Evolutionary conservation across 768 basidiomycete species (phyloP).

Genomic region (Daedalea quercina): DNA sequence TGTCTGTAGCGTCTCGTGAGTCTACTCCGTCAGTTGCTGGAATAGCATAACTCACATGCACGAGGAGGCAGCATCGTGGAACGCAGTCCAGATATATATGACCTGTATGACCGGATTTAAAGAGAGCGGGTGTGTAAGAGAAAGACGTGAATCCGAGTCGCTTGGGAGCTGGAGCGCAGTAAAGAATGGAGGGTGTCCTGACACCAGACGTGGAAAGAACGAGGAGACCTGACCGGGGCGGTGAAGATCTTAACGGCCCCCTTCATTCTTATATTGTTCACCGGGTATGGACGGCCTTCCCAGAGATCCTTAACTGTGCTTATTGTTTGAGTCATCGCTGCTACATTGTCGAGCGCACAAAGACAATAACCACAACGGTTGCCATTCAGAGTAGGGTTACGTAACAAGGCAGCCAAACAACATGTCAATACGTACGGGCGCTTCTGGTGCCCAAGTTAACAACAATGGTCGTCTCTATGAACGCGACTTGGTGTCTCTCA

Average conservation of each 20-base stretch:
- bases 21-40: neutral
- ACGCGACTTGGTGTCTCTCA: too few relatives aligned
- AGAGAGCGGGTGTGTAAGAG: neutral
- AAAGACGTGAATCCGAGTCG: too few relatives aligned
- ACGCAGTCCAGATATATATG: neutral
- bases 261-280: neutral
- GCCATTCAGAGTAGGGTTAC: slow-evolving; percentile 6
- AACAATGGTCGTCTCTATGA: neutral
- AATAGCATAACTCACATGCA: slow-evolving; percentile 34
- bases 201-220: slow-evolving; percentile 17
- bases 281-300: neutral
- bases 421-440: neutral
- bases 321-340: neutral
- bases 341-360: neutral
- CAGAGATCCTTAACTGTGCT: neutral
- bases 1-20: slow-evolving; percentile 26
- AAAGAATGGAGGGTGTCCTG: slow-evolving; percentile 16
- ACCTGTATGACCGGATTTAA: neutral
- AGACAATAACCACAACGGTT: slow-evolving; percentile 9
- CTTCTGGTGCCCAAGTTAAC: neutral
- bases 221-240: slow-evolving; percentile 11
- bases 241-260: neutral
- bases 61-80: slow-evolving; percentile 35
- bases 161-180: neutral
- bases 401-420: neutral